A percentile compares a stretch with the other conserved stretches of the same genome.
These are phyloP conservation scores for Sporisorium exsertum DNA, from an alignment of 1,284 basidiomycete species.

Conservation along the genomic window DNA sequence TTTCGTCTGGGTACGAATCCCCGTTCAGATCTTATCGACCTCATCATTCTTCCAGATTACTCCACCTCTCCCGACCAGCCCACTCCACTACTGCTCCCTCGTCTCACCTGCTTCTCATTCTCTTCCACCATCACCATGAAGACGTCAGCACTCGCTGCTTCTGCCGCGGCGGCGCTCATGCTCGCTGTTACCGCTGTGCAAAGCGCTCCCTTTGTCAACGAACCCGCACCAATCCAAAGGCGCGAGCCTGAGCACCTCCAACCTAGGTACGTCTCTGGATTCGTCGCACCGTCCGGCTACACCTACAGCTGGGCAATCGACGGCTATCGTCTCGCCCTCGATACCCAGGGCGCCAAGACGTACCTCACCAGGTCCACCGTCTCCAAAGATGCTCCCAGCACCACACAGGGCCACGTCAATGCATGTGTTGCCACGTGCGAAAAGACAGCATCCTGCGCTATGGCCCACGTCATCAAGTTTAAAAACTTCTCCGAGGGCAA, in stretches of 20 bases:
- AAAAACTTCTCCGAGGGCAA: conserved; percentile 27
- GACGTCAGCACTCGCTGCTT: not conserved
- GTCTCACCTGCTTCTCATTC: not conserved
- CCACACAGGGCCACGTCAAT: conserved; percentile 26
- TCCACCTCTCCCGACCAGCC: not conserved
- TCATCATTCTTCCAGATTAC: no score
- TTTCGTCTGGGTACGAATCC: not conserved
- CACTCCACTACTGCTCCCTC: not conserved
- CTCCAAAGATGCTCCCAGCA: conserved; percentile 2
- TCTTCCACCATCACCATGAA: not conserved
- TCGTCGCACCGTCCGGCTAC: conserved; percentile 30
- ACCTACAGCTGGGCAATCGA: conserved; percentile 31
- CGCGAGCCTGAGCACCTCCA: no score
- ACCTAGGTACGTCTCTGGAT: conserved; percentile 18
- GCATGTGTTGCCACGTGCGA: conserved; percentile 21
- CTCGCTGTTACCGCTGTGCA: not conserved
- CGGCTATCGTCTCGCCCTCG: conserved; percentile 19
- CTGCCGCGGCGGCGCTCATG: not conserved
- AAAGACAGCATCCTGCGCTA: conserved; percentile 18
- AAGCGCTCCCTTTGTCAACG: not conserved
- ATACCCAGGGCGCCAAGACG: conserved; percentile 5
- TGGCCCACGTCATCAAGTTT: conserved; percentile 38
- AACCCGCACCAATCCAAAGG: not conserved
- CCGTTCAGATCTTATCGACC: not conserved
- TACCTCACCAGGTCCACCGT: conserved; percentile 28